phyloP scores from a whole-genome alignment of 208 protist genomes.

The Leishmania aethiopica region DNA sequence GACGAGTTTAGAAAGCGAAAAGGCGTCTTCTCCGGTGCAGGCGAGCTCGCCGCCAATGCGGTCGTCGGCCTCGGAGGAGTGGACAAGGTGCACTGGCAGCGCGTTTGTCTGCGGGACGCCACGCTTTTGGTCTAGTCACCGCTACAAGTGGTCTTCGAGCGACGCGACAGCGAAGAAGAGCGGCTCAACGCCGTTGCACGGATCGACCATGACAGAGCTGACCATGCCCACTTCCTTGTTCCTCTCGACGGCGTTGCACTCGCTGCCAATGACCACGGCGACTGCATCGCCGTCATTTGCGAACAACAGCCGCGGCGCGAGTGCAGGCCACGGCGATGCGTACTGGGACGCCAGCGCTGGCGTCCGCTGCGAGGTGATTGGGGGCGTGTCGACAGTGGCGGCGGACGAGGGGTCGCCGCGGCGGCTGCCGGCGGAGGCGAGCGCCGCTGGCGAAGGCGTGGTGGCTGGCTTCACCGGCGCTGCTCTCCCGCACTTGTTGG shows the following conservation, averaged over 20 bases:
- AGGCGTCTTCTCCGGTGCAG: background rate
- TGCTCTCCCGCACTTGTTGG: constrained; percentile 15
- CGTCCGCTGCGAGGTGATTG: constrained; percentile 33
- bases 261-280: constrained; percentile 22
- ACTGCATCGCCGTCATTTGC: constrained; percentile 25
- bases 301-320: constrained; percentile 9
- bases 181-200: constrained; percentile 18
- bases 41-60: background rate
- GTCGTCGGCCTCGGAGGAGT: background rate
- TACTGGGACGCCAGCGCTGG: constrained; percentile 3
- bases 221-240: background rate
- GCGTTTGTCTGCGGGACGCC: constrained; percentile 36
- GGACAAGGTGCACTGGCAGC: constrained; percentile 2
- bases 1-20: background rate
- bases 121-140: constrained; percentile 35
- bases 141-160: constrained; percentile 8
- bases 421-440: constrained; percentile 12
- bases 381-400: constrained; percentile 11
- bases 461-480: background rate
- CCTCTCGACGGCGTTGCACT: background rate
- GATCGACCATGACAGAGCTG: constrained; percentile 13
- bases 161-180: constrained; percentile 1
- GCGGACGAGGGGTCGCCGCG: constrained; percentile 13
- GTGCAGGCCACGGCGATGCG: constrained; percentile 1
- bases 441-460: background rate